Percentiles rank a stretch among this genome's conserved stretches.
phyloP scores from a whole-genome alignment of 148 eudicot species.

The Euryodendron excelsum region DNA sequence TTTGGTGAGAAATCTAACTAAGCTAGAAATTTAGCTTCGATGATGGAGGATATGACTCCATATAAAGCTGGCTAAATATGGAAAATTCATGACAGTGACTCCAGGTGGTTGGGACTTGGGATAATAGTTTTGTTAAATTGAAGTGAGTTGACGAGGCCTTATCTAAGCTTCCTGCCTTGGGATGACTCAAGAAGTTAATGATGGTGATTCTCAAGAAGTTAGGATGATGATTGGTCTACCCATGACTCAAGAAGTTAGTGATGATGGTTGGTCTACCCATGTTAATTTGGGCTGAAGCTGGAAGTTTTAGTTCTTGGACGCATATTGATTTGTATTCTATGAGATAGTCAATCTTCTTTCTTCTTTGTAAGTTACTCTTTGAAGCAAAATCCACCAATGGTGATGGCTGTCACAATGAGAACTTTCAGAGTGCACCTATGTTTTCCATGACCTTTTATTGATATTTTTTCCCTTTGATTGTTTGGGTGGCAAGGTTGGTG shows the following conservation, averaged over 20 bases:
- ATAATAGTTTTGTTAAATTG: neutral
- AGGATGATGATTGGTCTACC: neutral
- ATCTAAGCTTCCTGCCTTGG: neutral
- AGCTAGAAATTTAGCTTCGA: neutral
- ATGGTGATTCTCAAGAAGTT: no score
- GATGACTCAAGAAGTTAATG: neutral
- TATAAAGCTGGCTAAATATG: neutral
- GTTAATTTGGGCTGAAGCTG: neutral
- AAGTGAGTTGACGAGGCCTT: neutral
- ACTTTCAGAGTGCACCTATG: neutral
- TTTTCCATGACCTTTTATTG: neutral
- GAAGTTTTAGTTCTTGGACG: neutral
- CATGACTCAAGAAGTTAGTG: no score
- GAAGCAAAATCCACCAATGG: neutral
- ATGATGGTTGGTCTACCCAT: neutral
- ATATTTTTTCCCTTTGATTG: neutral
- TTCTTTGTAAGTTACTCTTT: neutral
- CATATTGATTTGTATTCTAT: neutral
- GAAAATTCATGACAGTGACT: neutral
- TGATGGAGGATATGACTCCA: neutral
- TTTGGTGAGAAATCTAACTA: neutral
- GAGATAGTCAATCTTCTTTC: neutral
- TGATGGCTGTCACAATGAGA: conserved; percentile 2
- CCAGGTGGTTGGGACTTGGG: neutral
- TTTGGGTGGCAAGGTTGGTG: neutral